Percentiles rank a stretch among this genome's conserved stretches.
Evolutionary conservation across 2,329 filamentous ascomycete genomes (phyloP).

Genomic region (Tolypocladium paradoxum): DNA sequence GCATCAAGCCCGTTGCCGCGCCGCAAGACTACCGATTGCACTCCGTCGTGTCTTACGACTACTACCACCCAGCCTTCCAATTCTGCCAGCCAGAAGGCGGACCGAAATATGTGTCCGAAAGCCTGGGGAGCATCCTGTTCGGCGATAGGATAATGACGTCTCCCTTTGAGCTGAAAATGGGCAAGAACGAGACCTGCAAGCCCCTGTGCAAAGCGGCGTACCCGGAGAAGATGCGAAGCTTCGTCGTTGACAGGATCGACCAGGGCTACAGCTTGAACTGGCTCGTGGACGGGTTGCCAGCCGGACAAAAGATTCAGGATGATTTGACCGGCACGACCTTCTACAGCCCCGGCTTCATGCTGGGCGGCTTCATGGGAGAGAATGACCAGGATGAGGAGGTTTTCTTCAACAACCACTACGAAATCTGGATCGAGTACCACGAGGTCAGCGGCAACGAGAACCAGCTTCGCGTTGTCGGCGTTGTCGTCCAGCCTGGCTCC

Average conservation of each 20-base stretch:
- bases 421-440: slow-evolving; percentile 90
- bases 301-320: slow-evolving; percentile 73
- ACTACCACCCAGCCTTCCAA: slow-evolving; percentile 80
- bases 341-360: slow-evolving; percentile 75
- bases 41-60: slow-evolving; percentile 93
- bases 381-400: slow-evolving; percentile 43
- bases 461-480: slow-evolving; percentile 81
- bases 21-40: slow-evolving; percentile 69
- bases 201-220: slow-evolving; percentile 59
- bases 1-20: slow-evolving; percentile 75
- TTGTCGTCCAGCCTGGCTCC: slow-evolving; percentile 76
- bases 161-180: slow-evolving; percentile 83
- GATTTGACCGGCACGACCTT: slow-evolving; percentile 66
- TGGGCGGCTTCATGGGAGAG: slow-evolving; percentile 47
- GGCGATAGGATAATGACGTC: slow-evolving; percentile 97
- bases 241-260: slow-evolving; percentile 72
- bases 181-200: slow-evolving; percentile 78
- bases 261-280: slow-evolving; percentile 90
- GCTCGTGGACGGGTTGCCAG: slow-evolving; percentile 89
- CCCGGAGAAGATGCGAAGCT: slow-evolving; percentile 55
- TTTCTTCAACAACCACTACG: slow-evolving; percentile 85
- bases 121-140: slow-evolving; percentile 87
- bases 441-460: slow-evolving; percentile 54
- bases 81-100: slow-evolving; percentile 77
- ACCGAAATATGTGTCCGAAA: slow-evolving; percentile 68